Percentiles rank a stretch among this genome's conserved stretches.
phyloP scores from a whole-genome alignment of 371 early-diverging fungal genomes.

The Amoeboaphelidium protococcarum region DNA sequence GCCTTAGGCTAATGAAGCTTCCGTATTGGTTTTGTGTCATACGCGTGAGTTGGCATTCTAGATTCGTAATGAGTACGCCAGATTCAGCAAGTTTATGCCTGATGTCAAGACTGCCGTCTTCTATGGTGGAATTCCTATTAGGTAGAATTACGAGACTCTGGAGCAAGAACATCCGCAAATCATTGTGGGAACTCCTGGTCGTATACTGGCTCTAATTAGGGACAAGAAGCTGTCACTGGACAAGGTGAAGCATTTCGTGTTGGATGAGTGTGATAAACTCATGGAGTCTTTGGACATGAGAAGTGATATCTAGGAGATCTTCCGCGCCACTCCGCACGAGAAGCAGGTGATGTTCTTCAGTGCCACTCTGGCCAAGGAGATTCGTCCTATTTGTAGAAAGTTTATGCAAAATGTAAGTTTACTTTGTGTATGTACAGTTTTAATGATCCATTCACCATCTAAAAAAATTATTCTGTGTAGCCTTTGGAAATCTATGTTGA shows the following conservation, averaged over 20 bases:
- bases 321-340: constrained; percentile 70
- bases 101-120: constrained; percentile 73
- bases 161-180: constrained; percentile 57
- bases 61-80: constrained; percentile 77
- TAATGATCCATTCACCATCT: too few species aligned
- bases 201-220: constrained; percentile 62
- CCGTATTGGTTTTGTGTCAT: constrained; percentile 81
- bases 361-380: constrained; percentile 78
- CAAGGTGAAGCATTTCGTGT: constrained; percentile 79
- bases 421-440: too few species aligned
- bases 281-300: constrained; percentile 75
- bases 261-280: constrained; percentile 99
- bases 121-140: constrained; percentile 60
- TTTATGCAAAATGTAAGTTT: constrained; percentile 65
- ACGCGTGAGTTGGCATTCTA: constrained; percentile 95
- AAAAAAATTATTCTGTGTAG: constrained; percentile 15
- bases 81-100: constrained; percentile 86
- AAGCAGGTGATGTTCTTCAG: constrained; percentile 97
- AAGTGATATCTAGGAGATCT: constrained; percentile 84
- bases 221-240: constrained; percentile 46
- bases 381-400: constrained; percentile 71
- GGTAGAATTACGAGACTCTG: constrained; percentile 50
- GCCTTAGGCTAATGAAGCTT: constrained; percentile 35
- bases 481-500: constrained; percentile 93
- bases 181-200: constrained; percentile 96